Conservation (phyloP, 495 filamentous ascomycete species). For the Pyrenopolyporus hunteri region DNA sequence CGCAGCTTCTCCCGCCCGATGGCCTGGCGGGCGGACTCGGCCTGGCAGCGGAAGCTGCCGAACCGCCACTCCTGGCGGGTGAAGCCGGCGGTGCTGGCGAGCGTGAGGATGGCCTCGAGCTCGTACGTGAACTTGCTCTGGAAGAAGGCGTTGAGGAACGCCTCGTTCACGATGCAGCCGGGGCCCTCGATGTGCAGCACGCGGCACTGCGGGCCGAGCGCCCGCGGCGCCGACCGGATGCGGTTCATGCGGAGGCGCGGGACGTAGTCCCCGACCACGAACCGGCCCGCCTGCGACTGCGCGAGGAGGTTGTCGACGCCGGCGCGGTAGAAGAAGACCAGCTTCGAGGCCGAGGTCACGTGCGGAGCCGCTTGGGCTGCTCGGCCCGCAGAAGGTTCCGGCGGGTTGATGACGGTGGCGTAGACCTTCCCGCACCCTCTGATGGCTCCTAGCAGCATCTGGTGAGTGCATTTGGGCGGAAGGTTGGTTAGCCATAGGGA, state of each 20-base stretch:
- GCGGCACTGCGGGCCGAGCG: conserved; percentile 19
- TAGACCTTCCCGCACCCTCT: conserved; percentile 45
- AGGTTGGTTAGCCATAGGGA: conserved; percentile 48
- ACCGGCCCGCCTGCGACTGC: conserved; percentile 6
- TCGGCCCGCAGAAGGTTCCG: conserved; percentile 12
- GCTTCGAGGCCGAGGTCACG: conserved; percentile 42
- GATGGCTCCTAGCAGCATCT: conserved; percentile 39
- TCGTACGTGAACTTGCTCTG: conserved; percentile 48
- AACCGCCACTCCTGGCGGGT: conserved; percentile 47
- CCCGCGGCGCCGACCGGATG: conserved; percentile 17
- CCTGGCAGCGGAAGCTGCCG: conserved; percentile 52
- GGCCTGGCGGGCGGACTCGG: conserved; percentile 47
- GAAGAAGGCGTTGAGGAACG: conserved; percentile 44
- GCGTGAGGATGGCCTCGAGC: conserved; percentile 45
- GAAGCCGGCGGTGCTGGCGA: conserved; percentile 23
- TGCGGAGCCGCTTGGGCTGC: background rate
- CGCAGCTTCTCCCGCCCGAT: conserved; percentile 39
- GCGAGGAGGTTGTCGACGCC: conserved; percentile 31
- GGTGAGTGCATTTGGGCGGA: conserved; percentile 32
- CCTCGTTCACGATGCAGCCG: conserved; percentile 35
- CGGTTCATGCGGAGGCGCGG: conserved; percentile 32
- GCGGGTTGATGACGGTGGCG: conserved; percentile 45
- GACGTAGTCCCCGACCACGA: conserved; percentile 24
- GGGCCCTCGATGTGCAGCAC: conserved; percentile 49
- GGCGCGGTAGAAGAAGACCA: conserved; percentile 46